Conservation (phyloP, 208 protist species). For the Trypanosoma mega region DNA sequence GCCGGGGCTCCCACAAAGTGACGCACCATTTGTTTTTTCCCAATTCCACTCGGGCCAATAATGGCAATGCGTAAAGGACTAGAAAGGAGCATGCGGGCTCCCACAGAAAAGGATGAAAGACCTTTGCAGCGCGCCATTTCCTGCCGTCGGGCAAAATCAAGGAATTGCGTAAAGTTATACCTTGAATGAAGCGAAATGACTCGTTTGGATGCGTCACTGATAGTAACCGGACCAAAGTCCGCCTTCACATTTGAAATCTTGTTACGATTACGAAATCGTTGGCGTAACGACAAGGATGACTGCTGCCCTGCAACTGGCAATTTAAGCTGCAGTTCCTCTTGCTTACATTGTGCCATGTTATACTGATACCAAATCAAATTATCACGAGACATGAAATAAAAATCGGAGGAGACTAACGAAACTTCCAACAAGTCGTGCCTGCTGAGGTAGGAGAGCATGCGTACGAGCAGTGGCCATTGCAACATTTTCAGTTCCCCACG, state of each 20-base stretch:
- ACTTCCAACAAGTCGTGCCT: constrained; percentile 53
- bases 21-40: constrained; percentile 63
- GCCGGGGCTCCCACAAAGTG: constrained; percentile 33
- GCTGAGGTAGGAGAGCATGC: constrained; percentile 66
- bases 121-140: constrained; percentile 80
- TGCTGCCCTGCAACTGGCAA: constrained; percentile 13
- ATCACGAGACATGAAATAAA: constrained; percentile 85
- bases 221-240: constrained; percentile 15
- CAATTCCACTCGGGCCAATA: constrained; percentile 66
- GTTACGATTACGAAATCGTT: constrained; percentile 1
- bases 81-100: constrained; percentile 62
- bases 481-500: constrained; percentile 85
- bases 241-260: constrained; percentile 4
- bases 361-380: constrained; percentile 89
- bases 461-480: constrained; percentile 71
- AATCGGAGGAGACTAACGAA: constrained; percentile 72
- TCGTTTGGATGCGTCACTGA: constrained; percentile 65
- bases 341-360: constrained; percentile 68
- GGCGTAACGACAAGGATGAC: background rate
- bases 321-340: constrained; percentile 34
- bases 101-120: constrained; percentile 71
- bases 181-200: constrained; percentile 83
- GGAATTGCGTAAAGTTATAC: constrained; percentile 89
- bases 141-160: constrained; percentile 74
- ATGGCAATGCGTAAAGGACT: constrained; percentile 72